These are phyloP conservation scores for Colletotrichum sp. DNA, from an alignment of 2,329 filamentous ascomycete genomes.

Conservation along the genomic window DNA sequence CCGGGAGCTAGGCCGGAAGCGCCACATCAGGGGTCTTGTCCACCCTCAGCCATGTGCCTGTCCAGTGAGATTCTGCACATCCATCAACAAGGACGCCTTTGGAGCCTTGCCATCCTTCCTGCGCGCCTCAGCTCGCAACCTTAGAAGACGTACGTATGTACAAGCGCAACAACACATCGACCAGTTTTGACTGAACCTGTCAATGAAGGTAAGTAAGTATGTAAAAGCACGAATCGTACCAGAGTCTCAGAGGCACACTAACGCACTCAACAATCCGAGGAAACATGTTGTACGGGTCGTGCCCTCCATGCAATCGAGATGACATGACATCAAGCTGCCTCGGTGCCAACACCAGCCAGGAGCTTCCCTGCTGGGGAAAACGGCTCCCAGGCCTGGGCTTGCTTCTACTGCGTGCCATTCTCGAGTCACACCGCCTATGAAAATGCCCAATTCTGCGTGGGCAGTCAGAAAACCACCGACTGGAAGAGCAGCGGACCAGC, in stretches of 20 bases:
- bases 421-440: neutral
- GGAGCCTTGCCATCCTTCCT: neutral
- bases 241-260: neutral
- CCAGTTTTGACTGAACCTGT: neutral
- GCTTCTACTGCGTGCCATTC: neutral
- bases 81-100: neutral
- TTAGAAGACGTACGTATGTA: neutral
- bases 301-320: slow-evolving; percentile 5
- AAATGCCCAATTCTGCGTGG: neutral
- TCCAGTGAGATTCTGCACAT: neutral
- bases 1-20: neutral
- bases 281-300: neutral
- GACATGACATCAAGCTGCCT: neutral
- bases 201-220: neutral
- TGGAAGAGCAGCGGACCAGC: neutral
- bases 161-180: neutral
- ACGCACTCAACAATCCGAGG: neutral
- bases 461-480: neutral
- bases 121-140: neutral
- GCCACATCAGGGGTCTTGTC: neutral
- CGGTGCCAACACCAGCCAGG: neutral
- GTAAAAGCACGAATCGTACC: neutral
- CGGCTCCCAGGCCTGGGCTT: neutral
- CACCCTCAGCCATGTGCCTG: neutral
- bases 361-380: neutral